Evolutionary conservation across 1,139 yeast species (phyloP).

Genomic region (Zygosaccharomyces pseudobailii): DNA sequence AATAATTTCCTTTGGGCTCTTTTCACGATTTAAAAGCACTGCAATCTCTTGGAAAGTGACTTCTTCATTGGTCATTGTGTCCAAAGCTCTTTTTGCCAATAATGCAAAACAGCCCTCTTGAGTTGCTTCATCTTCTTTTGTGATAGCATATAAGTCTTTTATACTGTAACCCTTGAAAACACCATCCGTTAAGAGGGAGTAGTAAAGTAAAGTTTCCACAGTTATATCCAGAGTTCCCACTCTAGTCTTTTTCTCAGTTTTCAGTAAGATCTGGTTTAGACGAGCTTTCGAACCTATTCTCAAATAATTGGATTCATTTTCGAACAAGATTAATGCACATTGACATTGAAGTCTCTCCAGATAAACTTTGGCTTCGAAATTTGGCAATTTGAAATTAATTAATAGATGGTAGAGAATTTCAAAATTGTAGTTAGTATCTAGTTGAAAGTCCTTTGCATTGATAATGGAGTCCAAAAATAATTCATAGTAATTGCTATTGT

Average conservation of each 20-base stretch:
- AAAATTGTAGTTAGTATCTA: constrained; percentile 16
- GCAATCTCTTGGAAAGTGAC: background rate
- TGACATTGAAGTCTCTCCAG: constrained; percentile 9
- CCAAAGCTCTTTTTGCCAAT: constrained; percentile 13
- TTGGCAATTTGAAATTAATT: constrained; percentile 2
- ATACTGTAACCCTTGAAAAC: constrained; percentile 15
- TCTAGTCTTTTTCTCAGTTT: constrained; percentile 12
- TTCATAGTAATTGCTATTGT: constrained; percentile 10
- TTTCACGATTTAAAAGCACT: constrained; percentile 1
- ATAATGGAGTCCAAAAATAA: constrained; percentile 17
- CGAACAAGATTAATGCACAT: constrained; percentile 23
- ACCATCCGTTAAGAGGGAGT: constrained; percentile 15
- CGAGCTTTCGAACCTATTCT: constrained; percentile 9
- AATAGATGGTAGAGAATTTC: constrained; percentile 15
- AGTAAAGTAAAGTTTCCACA: constrained; percentile 13
- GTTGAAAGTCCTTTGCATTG: constrained; percentile 14
- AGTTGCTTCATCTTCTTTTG: constrained; percentile 19
- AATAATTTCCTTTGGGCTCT: constrained; percentile 3
- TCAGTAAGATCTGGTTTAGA: constrained; percentile 12
- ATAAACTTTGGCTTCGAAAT: background rate
- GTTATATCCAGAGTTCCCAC: constrained; percentile 11
- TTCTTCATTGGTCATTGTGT: background rate
- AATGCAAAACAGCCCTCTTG: constrained; percentile 26
- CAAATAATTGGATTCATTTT: constrained; percentile 16
- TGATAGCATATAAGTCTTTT: constrained; percentile 19